A percentile compares a stretch with the other conserved stretches of the same genome.
These are phyloP conservation scores for Buddleja alternifolia DNA, from an alignment of 257 asterid species.

Conservation along the genomic window DNA sequence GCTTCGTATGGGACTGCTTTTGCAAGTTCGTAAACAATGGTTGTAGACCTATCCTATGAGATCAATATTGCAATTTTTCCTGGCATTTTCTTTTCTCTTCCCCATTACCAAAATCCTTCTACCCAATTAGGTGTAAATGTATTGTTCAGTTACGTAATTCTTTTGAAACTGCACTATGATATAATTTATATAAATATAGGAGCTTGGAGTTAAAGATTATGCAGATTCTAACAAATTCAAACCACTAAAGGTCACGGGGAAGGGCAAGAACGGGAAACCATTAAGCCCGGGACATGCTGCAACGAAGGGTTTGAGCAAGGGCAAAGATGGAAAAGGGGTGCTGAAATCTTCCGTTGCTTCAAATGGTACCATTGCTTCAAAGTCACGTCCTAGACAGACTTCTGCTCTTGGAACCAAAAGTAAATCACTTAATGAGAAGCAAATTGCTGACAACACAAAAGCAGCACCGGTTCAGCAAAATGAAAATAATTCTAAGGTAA, in stretches of 20 bases:
- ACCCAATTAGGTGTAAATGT: background rate
- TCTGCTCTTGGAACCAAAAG: constrained; percentile 33
- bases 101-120: too few species aligned
- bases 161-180: background rate
- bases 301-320: constrained; percentile 34
- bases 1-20: too few species aligned
- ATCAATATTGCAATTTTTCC: too few species aligned
- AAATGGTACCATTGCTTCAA: constrained; percentile 43
- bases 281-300: constrained; percentile 34
- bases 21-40: too few species aligned
- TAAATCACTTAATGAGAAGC: constrained; percentile 44
- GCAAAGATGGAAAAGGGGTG: constrained; percentile 40
- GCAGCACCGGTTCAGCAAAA: constrained; percentile 23
- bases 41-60: too few species aligned
- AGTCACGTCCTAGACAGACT: constrained; percentile 32
- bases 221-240: constrained; percentile 37
- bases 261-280: constrained; percentile 43
- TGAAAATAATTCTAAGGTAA: constrained; percentile 40
- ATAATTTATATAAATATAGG: constrained; percentile 34
- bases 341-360: constrained; percentile 42
- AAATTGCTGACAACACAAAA: constrained; percentile 33
- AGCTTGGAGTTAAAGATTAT: constrained; percentile 31
- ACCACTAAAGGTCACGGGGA: constrained; percentile 35
- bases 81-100: too few species aligned
- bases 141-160: background rate